These are phyloP conservation scores for Aspergillus novoparasiticus DNA, from an alignment of 2,329 filamentous ascomycete species.

Conservation along the genomic window DNA sequence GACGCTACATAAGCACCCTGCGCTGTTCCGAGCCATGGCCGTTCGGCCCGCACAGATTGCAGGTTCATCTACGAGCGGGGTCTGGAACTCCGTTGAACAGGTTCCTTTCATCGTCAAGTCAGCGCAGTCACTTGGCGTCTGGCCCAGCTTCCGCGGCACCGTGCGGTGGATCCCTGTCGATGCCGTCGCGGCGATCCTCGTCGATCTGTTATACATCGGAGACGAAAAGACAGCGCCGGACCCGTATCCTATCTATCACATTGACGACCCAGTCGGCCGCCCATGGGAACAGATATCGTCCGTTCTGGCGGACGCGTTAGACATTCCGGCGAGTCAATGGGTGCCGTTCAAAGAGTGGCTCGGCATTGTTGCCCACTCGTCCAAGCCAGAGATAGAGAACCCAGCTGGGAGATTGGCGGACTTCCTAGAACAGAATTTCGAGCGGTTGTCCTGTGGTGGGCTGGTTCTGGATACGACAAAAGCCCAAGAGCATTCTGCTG, in stretches of 20 bases:
- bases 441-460: conserved; percentile 51
- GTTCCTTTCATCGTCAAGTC: conserved; percentile 55
- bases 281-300: conserved; percentile 41
- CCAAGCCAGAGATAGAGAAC: conserved; percentile 26
- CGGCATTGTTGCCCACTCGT: conserved; percentile 10
- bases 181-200: conserved; percentile 36
- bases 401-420: conserved; percentile 32
- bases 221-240: not conserved
- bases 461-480: conserved; percentile 43
- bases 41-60: conserved; percentile 58
- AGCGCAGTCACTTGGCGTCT: conserved; percentile 46
- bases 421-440: conserved; percentile 36
- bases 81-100: conserved; percentile 59
- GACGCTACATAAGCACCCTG: conserved; percentile 49
- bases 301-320: conserved; percentile 37
- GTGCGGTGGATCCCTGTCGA: conserved; percentile 54
- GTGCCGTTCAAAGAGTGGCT: conserved; percentile 48
- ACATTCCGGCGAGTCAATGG: conserved; percentile 30
- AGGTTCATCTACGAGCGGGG: conserved; percentile 52
- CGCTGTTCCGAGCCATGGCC: conserved; percentile 47
- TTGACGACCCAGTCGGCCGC: conserved; percentile 50
- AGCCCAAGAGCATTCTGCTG: conserved; percentile 30
- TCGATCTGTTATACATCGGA: conserved; percentile 34
- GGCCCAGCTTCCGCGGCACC: conserved; percentile 46
- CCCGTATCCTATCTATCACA: conserved; percentile 45